phyloP scores from a whole-genome alignment of 2,329 filamentous ascomycete species.

The Atkinsonella hypoxylon region DNA sequence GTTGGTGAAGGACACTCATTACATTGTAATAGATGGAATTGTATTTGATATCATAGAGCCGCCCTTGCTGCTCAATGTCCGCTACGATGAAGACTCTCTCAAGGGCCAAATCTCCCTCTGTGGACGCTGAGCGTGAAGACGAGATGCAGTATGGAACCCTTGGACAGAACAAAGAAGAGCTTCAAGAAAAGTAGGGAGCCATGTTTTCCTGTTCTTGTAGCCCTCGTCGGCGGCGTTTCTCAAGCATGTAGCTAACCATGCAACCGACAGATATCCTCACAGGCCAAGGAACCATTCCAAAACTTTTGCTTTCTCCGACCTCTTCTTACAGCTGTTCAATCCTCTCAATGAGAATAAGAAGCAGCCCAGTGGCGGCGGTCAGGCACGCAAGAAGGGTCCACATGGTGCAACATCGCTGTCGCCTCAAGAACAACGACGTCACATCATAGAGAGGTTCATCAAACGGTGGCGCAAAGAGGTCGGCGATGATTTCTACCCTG shows the following conservation, averaged over 20 bases:
- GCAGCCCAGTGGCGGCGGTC: constrained; percentile 45
- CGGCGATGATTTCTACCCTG: constrained; percentile 86
- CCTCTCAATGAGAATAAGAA: constrained; percentile 69
- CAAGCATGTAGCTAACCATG: background rate
- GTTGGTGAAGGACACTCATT: no score
- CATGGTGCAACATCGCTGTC: constrained; percentile 47
- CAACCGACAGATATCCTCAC: constrained; percentile 56
- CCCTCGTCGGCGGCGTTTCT: background rate
- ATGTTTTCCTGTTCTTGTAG: no score
- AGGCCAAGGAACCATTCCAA: constrained; percentile 69
- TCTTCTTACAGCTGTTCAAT: constrained; percentile 71
- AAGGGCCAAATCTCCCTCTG: constrained; percentile 19
- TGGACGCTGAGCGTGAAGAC: constrained; percentile 37
- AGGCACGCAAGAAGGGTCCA: constrained; percentile 45
- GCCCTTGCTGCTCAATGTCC: background rate
- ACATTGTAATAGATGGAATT: no score
- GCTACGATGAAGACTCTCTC: background rate
- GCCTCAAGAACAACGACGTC: constrained; percentile 65
- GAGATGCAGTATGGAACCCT: constrained; percentile 35
- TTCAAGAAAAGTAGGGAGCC: constrained; percentile 29
- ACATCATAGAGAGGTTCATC: constrained; percentile 80
- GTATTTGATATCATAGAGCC: no score
- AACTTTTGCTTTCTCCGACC: constrained; percentile 71
- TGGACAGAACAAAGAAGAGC: constrained; percentile 27
- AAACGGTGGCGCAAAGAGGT: constrained; percentile 77